phyloP scores from a whole-genome alignment of 2,329 filamentous ascomycete genomes.

The Diaporthe ilicicola region DNA sequence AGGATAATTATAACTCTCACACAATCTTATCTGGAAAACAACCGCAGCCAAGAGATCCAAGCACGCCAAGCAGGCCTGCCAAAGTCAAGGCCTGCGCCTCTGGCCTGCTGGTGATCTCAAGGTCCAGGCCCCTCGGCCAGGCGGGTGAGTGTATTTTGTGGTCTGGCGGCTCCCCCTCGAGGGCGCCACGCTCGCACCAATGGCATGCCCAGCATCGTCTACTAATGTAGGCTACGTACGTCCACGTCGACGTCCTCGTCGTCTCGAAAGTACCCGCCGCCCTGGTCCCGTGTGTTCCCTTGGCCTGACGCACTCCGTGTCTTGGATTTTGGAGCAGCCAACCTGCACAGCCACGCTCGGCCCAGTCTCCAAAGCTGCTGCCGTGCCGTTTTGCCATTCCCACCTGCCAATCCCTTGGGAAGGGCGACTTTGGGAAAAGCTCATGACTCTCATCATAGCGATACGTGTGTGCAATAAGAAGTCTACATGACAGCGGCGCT shows the following conservation, averaged over 20 bases:
- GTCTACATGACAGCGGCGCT: background rate
- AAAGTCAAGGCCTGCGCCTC: background rate
- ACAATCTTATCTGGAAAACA: background rate
- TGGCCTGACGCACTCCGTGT: slow-evolving; percentile 23
- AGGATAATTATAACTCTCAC: slow-evolving; percentile 22
- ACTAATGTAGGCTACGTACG: background rate
- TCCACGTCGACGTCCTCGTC: background rate
- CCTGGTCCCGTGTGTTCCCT: slow-evolving; percentile 22
- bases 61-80: background rate
- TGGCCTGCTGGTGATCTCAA: background rate
- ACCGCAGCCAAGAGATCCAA: slow-evolving; percentile 17
- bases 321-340: slow-evolving; percentile 29
- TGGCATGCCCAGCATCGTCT: slow-evolving; percentile 18
- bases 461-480: background rate
- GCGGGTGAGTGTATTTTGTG: background rate
- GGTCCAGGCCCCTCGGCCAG: slow-evolving; percentile 9
- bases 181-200: slow-evolving; percentile 24
- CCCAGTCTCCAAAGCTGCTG: slow-evolving; percentile 19
- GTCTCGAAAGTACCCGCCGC: background rate
- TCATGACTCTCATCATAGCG: slow-evolving; percentile 27
- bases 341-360: slow-evolving; percentile 33
- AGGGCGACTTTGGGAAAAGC: background rate
- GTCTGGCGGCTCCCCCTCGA: slow-evolving; percentile 15
- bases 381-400: background rate
- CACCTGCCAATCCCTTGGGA: slow-evolving; percentile 14